These are phyloP conservation scores for Ephemerocybe angulata DNA, from an alignment of 768 basidiomycete genomes.

Conservation along the genomic window DNA sequence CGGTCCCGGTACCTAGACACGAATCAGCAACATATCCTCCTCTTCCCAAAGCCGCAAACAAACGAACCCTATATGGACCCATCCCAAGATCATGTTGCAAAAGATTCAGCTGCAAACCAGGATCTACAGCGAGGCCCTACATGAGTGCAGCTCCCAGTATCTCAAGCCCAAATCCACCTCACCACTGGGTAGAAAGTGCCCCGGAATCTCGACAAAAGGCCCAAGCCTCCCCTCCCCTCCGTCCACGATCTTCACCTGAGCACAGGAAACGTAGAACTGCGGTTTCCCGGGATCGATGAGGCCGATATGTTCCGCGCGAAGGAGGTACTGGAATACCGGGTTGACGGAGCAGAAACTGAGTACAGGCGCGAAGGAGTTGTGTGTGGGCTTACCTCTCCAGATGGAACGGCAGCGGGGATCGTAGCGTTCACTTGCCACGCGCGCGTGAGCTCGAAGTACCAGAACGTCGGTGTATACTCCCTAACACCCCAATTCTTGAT, in stretches of 20 bases:
- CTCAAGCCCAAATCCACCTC: background rate
- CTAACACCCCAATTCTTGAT: slow-evolving; percentile 28
- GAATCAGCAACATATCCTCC: background rate
- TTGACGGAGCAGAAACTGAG: too few species aligned
- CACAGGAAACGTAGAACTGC: background rate
- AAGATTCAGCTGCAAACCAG: background rate
- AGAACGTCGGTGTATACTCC: background rate
- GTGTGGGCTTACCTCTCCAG: background rate
- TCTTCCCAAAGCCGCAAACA: background rate
- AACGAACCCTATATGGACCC: background rate
- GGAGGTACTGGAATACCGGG: slow-evolving; percentile 25
- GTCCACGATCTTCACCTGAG: background rate
- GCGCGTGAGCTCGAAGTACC: background rate
- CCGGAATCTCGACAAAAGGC: background rate
- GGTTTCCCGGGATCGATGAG: slow-evolving; percentile 8
- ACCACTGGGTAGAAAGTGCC: background rate
- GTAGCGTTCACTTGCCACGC: background rate
- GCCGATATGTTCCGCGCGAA: slow-evolving; percentile 36
- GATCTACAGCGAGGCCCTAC: too few species aligned
- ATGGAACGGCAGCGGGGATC: background rate
- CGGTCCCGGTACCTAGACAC: background rate
- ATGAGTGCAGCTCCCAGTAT: background rate
- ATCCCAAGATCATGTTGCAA: background rate
- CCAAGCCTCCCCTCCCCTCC: background rate
- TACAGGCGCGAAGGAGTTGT: too few species aligned